Conservation (phyloP, 345 rosid genomes). For the Salix purpurea region DNA sequence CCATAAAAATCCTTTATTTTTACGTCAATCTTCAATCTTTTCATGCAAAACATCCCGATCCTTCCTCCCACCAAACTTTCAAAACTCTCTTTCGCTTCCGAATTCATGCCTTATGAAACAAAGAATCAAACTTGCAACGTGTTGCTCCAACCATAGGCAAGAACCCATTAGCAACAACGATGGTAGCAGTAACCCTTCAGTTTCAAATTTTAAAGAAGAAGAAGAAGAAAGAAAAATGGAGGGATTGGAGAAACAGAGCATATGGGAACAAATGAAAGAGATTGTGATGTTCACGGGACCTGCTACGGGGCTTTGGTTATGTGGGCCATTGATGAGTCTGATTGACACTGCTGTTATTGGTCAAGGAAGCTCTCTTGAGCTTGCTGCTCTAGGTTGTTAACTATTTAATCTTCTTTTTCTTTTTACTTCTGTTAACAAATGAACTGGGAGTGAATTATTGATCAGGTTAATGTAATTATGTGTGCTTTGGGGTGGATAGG, state of each 20-base stretch:
- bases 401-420: not conserved
- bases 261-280: conserved; percentile 81
- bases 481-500: conserved; percentile 23
- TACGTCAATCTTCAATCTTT: conserved; percentile 17
- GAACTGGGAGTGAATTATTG: not conserved
- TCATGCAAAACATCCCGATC: conserved; percentile 6
- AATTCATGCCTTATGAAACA: conserved; percentile 1
- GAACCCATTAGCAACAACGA: conserved; percentile 21
- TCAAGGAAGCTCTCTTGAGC: conserved; percentile 86
- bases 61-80: conserved; percentile 6
- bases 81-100: not conserved
- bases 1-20: conserved; percentile 18
- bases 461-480: not conserved
- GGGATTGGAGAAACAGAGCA: conserved; percentile 52
- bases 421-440: no score
- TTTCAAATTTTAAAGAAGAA: not conserved
- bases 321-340: conserved; percentile 92
- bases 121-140: conserved; percentile 1
- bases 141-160: conserved; percentile 22
- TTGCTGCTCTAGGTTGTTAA: conserved; percentile 68
- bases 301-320: conserved; percentile 79
- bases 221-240: conserved; percentile 20
- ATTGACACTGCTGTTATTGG: conserved; percentile 88
- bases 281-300: conserved; percentile 82
- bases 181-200: conserved; percentile 1